Percentiles rank a stretch among this genome's conserved stretches.
Conservation (phyloP, 1,284 basidiomycete species). For the Violaceomyces palustris region DNA sequence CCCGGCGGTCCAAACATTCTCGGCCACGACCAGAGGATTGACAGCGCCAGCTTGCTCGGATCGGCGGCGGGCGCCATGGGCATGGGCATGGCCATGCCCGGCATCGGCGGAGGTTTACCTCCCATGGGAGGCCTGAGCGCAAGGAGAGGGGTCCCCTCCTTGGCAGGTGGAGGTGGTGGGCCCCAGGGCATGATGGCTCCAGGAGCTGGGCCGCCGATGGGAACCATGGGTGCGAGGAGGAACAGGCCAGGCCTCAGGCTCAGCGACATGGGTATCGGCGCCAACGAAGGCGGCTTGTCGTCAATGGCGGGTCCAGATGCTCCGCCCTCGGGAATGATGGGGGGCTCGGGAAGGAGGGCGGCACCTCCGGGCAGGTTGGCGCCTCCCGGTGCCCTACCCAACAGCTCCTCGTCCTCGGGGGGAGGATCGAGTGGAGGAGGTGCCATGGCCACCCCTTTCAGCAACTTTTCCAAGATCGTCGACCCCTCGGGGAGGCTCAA, state of each 20-base stretch:
- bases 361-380: conserved; percentile 55
- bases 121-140: too few relatives aligned
- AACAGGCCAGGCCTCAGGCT: conserved; percentile 37
- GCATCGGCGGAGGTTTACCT: too few relatives aligned
- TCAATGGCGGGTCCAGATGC: neutral
- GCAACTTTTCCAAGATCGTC: conserved; percentile 92
- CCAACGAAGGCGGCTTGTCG: conserved; percentile 7
- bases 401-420: too few relatives aligned
- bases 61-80: conserved; percentile 13
- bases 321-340: conserved; percentile 21
- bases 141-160: too few relatives aligned
- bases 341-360: conserved; percentile 64
- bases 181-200: conserved; percentile 55
- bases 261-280: conserved; percentile 32
- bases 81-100: conserved; percentile 6
- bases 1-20: conserved; percentile 10
- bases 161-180: conserved; percentile 61
- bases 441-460: conserved; percentile 69
- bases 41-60: conserved; percentile 29
- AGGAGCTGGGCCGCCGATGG: conserved; percentile 7
- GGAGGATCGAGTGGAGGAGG: too few relatives aligned
- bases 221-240: conserved; percentile 15
- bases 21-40: conserved; percentile 35
- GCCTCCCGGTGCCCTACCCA: conserved; percentile 52
- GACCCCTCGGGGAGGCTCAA: conserved; percentile 91